Conservation (phyloP, 2,329 filamentous ascomycete species). For the Fusarium sp. region DNA sequence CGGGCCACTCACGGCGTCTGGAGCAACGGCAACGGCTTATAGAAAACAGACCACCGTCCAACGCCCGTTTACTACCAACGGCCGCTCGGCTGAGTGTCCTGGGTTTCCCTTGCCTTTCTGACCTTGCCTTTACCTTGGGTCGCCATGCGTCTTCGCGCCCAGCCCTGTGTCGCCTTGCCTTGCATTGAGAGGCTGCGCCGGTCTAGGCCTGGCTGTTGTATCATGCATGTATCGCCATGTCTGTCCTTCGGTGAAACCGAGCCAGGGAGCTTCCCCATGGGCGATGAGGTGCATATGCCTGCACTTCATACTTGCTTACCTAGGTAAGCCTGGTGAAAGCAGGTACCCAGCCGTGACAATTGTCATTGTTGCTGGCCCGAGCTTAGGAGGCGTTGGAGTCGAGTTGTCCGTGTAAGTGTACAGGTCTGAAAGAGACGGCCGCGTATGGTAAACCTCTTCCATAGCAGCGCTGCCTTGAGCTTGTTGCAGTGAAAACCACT, state of each 20-base stretch:
- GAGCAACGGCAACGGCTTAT: not conserved
- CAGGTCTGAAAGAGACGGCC: not conserved
- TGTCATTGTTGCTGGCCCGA: not conserved
- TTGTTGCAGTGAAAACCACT: not conserved
- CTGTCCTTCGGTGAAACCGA: conserved; percentile 10
- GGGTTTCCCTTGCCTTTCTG: conserved; percentile 4
- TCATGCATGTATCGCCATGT: not conserved
- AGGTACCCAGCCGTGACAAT: not conserved
- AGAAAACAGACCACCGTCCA: conserved; percentile 9
- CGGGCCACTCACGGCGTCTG: conserved; percentile 19
- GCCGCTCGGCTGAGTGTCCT: not conserved
- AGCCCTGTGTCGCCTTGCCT: conserved; percentile 3
- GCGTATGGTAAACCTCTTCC: not conserved
- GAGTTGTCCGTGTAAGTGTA: conserved; percentile 10
- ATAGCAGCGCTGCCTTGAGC: not conserved
- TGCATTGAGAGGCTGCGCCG: not conserved
- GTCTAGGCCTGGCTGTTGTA: conserved; percentile 1
- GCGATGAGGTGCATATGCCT: conserved; percentile 7
- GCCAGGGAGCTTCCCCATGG: conserved; percentile 7
- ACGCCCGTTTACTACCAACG: conserved; percentile 7
- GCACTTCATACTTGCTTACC: not conserved
- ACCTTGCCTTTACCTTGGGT: conserved; percentile 2
- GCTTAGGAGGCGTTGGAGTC: not conserved
- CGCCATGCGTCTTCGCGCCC: not conserved
- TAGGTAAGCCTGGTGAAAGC: not conserved